Evolutionary conservation across 371 early-diverging fungal species (phyloP), one percentile per base, ranked within the genome.

Genomic region (Rhizopus sp.): DNA sequence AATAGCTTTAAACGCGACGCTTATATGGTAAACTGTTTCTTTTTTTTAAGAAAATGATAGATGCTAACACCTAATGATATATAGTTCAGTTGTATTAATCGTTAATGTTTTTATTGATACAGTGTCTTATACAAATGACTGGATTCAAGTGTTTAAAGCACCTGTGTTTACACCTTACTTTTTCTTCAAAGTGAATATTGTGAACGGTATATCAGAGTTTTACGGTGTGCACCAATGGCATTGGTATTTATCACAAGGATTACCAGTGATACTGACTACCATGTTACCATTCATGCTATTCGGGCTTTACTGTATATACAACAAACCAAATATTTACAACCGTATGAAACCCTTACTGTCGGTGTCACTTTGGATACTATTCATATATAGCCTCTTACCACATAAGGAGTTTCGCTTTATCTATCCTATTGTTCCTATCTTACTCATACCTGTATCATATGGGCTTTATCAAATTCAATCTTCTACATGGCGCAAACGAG

Each of bases 331-430:
- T 38, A 13, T 63, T 6, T 61, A 58, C 40, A 15, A 46, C 12
- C 55, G 57, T 38, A 51, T 64, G 3, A 60, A 41, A 29, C 29
- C 63, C 1, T 39, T 74, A 31, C 59, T 66, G 15, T 54, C 37
- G 16, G 60, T 76, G 7, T 39, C 69, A 39, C 39, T 70, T 12
- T 85, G 81, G 73, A 83, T 88, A 1, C 16, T 88, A 7, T 35
- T 68, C 0, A 67, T 89, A 7, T 93, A 93, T 61, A 92, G 92
- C 41, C 50, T 90, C 32, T 69, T 93, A 5, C 72, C 86, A 2
- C 98, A 97, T 66, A 97, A 96, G 81, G 98, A 97, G 61, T 93
- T 92, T 66, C 88, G 98, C 1, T 97, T 97, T 68, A 73, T 97
- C 12, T 87, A 82, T 50, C 93, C 94, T 3, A 67, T 96, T 7